Evolutionary conservation across 495 filamentous ascomycete genomes (phyloP).

Genomic region (Daldinia loculata): DNA sequence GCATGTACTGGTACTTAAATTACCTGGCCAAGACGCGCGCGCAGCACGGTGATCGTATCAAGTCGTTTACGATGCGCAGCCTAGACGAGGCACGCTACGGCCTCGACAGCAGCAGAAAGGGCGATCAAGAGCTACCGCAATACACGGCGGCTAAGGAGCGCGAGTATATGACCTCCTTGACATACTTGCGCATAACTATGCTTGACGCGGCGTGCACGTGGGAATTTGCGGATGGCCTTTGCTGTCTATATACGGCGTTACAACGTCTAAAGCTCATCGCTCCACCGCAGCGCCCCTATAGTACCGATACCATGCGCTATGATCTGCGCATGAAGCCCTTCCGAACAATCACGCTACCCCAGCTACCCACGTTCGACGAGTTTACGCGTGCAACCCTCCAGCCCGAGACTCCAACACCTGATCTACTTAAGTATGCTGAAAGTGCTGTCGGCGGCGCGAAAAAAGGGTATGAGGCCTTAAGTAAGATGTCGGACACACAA

Average conservation of each 20-base stretch:
- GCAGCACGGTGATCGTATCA: slow-evolving; percentile 74
- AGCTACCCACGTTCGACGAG: slow-evolving; percentile 71
- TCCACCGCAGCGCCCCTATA: slow-evolving; percentile 71
- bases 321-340: slow-evolving; percentile 93
- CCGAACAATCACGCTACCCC: slow-evolving; percentile 70
- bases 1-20: slow-evolving; percentile 89
- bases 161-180: slow-evolving; percentile 63
- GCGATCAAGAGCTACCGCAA: slow-evolving; percentile 29
- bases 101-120: slow-evolving; percentile 7
- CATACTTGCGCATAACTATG: slow-evolving; percentile 66
- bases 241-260: slow-evolving; percentile 72
- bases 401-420: slow-evolving; percentile 46
- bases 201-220: slow-evolving; percentile 74
- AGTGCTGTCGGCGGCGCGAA: slow-evolving; percentile 67
- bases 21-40: slow-evolving; percentile 63
- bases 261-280: slow-evolving; percentile 66
- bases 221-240: slow-evolving; percentile 74
- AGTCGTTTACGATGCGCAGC: slow-evolving; percentile 62
- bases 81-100: slow-evolving; percentile 45
- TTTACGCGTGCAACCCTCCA: slow-evolving; percentile 57
- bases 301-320: slow-evolving; percentile 75
- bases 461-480: slow-evolving; percentile 70
- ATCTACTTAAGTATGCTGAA: slow-evolving; percentile 68
- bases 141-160: slow-evolving; percentile 48
- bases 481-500: slow-evolving; percentile 55